phyloP scores from a whole-genome alignment of 1,284 basidiomycete species.

The Gomphus sp. region DNA sequence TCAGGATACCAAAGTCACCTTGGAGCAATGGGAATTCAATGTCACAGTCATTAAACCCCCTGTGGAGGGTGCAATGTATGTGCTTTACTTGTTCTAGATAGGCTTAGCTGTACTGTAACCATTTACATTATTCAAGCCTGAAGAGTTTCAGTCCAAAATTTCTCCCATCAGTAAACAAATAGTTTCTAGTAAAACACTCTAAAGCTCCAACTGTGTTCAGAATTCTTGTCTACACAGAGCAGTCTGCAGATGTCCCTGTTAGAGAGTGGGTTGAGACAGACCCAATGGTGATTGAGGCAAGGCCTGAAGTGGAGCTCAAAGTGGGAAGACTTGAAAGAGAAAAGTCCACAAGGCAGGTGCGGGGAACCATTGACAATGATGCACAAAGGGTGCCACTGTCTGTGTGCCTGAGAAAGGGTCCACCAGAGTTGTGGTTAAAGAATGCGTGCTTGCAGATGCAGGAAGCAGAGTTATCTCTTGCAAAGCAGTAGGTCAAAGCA shows the following conservation, averaged over 20 bases:
- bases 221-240: constrained; percentile 88
- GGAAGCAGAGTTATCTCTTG: too few relatives aligned
- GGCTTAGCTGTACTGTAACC: neutral
- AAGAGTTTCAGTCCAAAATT: constrained; percentile 96
- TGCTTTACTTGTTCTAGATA: constrained; percentile 17
- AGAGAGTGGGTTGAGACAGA: constrained; percentile 94
- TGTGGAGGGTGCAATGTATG: constrained; percentile 31
- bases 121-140: constrained; percentile 55
- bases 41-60: constrained; percentile 71
- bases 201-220: constrained; percentile 95
- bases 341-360: too few relatives aligned
- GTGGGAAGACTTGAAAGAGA: too few relatives aligned
- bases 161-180: constrained; percentile 98
- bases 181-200: constrained; percentile 89
- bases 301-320: too few relatives aligned
- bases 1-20: constrained; percentile 83
- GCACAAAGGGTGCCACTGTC: too few relatives aligned
- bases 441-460: too few relatives aligned
- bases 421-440: too few relatives aligned
- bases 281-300: constrained; percentile 88
- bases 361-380: too few relatives aligned
- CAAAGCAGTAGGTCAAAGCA: too few relatives aligned
- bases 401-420: too few relatives aligned
- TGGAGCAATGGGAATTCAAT: constrained; percentile 99
- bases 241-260: constrained; percentile 79